A percentile compares a stretch with the other conserved stretches of the same genome.
These are phyloP conservation scores for Coffea humblotiana DNA, from an alignment of 305 asterid genomes.

Conservation along the genomic window DNA sequence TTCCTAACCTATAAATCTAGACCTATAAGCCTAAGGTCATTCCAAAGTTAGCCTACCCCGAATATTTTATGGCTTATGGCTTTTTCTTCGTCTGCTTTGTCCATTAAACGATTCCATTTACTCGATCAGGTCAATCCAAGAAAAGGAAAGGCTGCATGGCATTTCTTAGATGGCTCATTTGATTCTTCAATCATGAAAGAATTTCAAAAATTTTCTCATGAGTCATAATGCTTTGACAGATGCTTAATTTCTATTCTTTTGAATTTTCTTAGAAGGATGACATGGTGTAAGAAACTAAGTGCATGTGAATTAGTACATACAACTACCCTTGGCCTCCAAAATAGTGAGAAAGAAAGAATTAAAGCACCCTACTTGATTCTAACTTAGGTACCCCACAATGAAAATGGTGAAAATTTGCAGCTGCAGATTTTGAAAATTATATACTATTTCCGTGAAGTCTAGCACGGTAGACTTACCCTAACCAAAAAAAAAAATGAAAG, in stretches of 20 bases:
- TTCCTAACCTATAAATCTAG: conserved; percentile 2
- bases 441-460: too few relatives aligned
- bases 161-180: not conserved
- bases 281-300: not conserved
- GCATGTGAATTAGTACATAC: not conserved
- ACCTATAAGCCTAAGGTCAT: conserved; percentile 7
- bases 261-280: not conserved
- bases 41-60: conserved; percentile 7
- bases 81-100: conserved; percentile 5
- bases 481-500: too few relatives aligned
- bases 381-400: not conserved
- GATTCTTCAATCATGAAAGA: not conserved
- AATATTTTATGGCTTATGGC: not conserved
- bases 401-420: conserved; percentile 6
- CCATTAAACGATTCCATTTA: not conserved
- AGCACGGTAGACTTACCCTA: too few relatives aligned
- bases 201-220: not conserved
- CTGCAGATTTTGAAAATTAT: not conserved
- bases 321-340: too few relatives aligned
- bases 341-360: too few relatives aligned
- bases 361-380: too few relatives aligned
- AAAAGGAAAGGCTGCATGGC: not conserved
- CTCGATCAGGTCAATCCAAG: not conserved
- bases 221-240: not conserved
- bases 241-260: not conserved